These are phyloP conservation scores for Plantago rigida DNA, from an alignment of 305 asterid genomes.

Conservation along the genomic window DNA sequence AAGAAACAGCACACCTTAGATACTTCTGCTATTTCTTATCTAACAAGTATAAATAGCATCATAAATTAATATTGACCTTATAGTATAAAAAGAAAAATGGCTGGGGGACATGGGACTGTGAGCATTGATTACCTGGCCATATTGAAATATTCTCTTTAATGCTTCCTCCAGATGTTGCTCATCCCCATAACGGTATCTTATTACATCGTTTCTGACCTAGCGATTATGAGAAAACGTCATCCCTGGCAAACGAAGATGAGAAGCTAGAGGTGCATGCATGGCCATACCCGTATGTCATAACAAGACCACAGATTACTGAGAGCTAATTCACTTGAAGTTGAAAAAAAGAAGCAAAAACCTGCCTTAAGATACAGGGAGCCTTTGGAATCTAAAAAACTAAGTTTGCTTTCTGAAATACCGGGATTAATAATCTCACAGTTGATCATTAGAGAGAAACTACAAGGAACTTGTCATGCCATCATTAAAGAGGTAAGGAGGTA, in stretches of 20 bases:
- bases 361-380: too few species aligned
- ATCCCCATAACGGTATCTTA: slow-evolving; percentile 86
- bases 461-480: too few species aligned
- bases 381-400: too few species aligned
- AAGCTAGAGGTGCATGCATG: slow-evolving; percentile 18
- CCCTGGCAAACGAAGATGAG: slow-evolving; percentile 9
- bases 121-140: slow-evolving; percentile 63
- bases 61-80: too few species aligned
- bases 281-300: not conserved
- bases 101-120: not conserved
- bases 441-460: too few species aligned
- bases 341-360: too few species aligned
- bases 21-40: not conserved
- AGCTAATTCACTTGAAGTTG: too few species aligned
- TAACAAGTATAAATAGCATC: too few species aligned
- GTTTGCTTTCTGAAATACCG: too few species aligned
- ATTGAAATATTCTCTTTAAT: slow-evolving; percentile 81
- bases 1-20: slow-evolving; percentile 10
- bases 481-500: too few species aligned
- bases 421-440: too few species aligned
- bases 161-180: slow-evolving; percentile 97
- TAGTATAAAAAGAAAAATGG: not conserved
- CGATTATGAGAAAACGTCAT: slow-evolving; percentile 26
- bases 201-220: slow-evolving; percentile 92
- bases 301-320: too few species aligned